Conservation (phyloP, 192 early-diverging fungal genomes). For the Gonapodya prolifera region DNA sequence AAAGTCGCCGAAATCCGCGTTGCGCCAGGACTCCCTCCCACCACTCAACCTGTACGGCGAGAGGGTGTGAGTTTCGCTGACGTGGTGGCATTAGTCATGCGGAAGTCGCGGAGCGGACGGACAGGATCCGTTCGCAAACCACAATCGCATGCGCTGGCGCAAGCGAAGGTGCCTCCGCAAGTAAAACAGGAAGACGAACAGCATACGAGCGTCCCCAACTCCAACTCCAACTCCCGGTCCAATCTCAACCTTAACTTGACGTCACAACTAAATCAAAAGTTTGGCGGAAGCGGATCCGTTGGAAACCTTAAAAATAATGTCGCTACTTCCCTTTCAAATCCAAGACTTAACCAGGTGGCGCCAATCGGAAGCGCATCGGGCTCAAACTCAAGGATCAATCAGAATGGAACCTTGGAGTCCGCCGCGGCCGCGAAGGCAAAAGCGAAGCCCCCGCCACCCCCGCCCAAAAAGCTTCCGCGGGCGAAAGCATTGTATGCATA, state of each 20-base stretch:
- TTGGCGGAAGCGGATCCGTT: background rate
- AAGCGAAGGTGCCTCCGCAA: background rate
- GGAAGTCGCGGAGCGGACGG: background rate
- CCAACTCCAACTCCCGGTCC: background rate
- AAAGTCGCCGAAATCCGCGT: constrained; percentile 8
- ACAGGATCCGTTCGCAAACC: background rate
- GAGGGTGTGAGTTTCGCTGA: background rate
- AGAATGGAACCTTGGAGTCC: background rate
- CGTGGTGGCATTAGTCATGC: background rate
- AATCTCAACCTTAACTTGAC: background rate
- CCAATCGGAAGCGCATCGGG: background rate
- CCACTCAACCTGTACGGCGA: background rate
- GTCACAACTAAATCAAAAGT: background rate
- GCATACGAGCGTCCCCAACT: no score
- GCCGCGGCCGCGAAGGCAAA: background rate
- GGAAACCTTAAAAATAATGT: background rate
- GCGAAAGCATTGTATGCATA: constrained; percentile 9
- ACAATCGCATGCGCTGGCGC: background rate
- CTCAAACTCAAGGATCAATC: background rate
- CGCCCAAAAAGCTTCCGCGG: constrained; percentile 3
- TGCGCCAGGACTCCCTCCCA: constrained; percentile 8
- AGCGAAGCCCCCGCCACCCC: constrained; percentile 7
- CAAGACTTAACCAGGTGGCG: background rate
- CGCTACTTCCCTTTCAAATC: background rate
- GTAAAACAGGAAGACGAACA: background rate